Percentiles rank a stretch among this genome's conserved stretches.
Evolutionary conservation across 1,139 yeast genomes (phyloP).

Genomic region (Lipomyces yarrowii): DNA sequence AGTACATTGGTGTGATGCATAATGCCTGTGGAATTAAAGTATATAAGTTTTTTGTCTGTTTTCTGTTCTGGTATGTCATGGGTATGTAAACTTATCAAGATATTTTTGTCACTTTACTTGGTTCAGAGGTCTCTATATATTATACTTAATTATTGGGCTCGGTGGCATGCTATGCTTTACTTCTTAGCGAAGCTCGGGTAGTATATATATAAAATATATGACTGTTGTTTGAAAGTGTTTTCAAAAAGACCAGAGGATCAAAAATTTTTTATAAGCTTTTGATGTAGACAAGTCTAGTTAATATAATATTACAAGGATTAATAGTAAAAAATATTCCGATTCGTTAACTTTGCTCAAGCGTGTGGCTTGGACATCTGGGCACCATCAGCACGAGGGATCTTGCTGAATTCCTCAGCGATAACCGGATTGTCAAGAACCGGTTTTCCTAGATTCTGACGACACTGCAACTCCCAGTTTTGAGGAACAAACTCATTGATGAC

Average conservation of each 20-base stretch:
- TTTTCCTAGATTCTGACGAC: slow-evolving; percentile 26
- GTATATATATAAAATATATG: not conserved
- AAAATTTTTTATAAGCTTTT: slow-evolving; percentile 2
- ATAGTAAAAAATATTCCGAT: too few species aligned
- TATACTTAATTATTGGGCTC: not conserved
- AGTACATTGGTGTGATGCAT: not conserved
- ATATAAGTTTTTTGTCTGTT: not conserved
- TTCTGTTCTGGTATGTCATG: not conserved
- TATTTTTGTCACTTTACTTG: not conserved
- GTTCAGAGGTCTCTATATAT: not conserved
- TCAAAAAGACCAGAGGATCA: not conserved
- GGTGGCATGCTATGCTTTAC: not conserved
- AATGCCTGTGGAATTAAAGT: not conserved
- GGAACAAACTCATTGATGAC: slow-evolving; percentile 29
- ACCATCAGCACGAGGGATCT: not conserved
- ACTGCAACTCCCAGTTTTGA: slow-evolving; percentile 30
- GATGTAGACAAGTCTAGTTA: not conserved
- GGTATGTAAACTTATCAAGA: not conserved
- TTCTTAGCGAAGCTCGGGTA: not conserved
- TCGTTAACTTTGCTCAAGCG: slow-evolving; percentile 5
- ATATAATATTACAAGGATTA: not conserved
- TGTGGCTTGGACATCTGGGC: slow-evolving; percentile 18
- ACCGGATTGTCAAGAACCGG: slow-evolving; percentile 23
- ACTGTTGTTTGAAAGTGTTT: slow-evolving; percentile 1
- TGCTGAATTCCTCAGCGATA: slow-evolving; percentile 17